phyloP scores from a whole-genome alignment of 1,284 basidiomycete genomes.

The Athelia psychrophila region DNA sequence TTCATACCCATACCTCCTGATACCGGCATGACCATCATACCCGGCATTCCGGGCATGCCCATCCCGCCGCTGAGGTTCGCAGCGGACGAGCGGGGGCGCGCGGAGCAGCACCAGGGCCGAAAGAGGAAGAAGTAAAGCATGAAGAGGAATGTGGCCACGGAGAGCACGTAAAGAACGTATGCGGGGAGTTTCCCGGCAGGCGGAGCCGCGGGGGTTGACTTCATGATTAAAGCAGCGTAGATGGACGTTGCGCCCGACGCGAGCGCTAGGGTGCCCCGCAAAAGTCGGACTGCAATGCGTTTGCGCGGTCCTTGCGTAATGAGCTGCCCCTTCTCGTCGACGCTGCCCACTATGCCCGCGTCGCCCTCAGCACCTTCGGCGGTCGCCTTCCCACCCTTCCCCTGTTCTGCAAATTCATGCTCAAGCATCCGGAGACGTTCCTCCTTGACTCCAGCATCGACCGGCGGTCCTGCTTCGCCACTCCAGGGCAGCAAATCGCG shows the following conservation, averaged over 20 bases:
- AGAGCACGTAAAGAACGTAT: constrained; percentile 56
- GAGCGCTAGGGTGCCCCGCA: constrained; percentile 49
- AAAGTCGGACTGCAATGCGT: constrained; percentile 44
- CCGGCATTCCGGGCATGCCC: constrained; percentile 27
- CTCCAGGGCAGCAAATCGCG: constrained; percentile 48
- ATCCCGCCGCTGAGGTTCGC: constrained; percentile 16
- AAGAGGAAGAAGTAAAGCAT: constrained; percentile 55
- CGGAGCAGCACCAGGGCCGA: constrained; percentile 55
- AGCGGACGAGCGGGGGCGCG: constrained; percentile 23
- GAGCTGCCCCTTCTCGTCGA: constrained; percentile 51
- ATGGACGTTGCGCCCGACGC: constrained; percentile 53
- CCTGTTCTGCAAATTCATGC: constrained; percentile 50
- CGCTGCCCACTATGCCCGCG: constrained; percentile 51
- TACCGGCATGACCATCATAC: constrained; percentile 68
- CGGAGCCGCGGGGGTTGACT: constrained; percentile 49
- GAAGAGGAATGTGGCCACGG: constrained; percentile 48
- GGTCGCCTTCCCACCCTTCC: constrained; percentile 24
- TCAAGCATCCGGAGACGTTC: constrained; percentile 70
- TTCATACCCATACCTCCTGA: constrained; percentile 40
- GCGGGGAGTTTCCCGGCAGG: constrained; percentile 53
- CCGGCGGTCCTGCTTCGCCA: constrained; percentile 34
- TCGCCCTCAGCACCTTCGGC: constrained; percentile 37
- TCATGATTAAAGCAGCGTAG: constrained; percentile 60
- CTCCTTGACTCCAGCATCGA: constrained; percentile 54
- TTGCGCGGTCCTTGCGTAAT: constrained; percentile 63